Base-by-base conservation (phyloP, 108 stramenopile genomes). In the Fragilaria crotonensis region DNA sequence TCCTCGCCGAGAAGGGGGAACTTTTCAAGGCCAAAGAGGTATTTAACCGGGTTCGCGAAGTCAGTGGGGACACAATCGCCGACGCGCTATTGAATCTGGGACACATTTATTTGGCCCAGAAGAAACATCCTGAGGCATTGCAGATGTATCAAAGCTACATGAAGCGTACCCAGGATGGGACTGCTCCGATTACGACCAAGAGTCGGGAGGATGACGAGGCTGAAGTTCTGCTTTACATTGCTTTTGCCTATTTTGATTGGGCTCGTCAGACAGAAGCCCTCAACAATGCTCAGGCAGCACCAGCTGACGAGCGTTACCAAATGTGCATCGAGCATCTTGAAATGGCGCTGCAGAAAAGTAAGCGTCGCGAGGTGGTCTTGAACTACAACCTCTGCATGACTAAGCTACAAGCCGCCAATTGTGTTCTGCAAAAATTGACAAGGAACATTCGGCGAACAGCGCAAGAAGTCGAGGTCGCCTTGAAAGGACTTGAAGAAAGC, bases 211-310 rank as follows among this genome's bases (percentile, higher is more conserved):
- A 87, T 28, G 87, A 89, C 53, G 82, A 79, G 33, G 83, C 78
- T 2, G 83, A 87, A 54, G 85, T 93, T 3, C 62, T 87, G 23
- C 62, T 74, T 28, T 93, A 93, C 62, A 87, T 93, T 58, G 81
- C 92, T 2, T 89, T 89, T 62, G 82, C 88, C 4, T 88, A 86
- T 57, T 93, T 89, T 59, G 88, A 90, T 58, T 93, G 92, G 92
- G 92, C 92, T 4, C 71, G 88, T 33, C 86, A 91, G 30, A 83
- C 90, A 4, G 90, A 91, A 55, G 58, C 80, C 17, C 83, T 79
- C 73, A 84, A 85, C 59, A 79, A 91, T 54, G 64, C 76, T 22
- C 83, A 84, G 57, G 90, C 90, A 51, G 90, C 90, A 1, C 90
- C 90, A 1, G 90, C 90, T n/a, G 90, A 91, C 51, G 86, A 81